These are phyloP conservation scores for Ceratocystis cacaofunesta DNA, from an alignment of 2,329 filamentous ascomycete species.

Conservation along the genomic window DNA sequence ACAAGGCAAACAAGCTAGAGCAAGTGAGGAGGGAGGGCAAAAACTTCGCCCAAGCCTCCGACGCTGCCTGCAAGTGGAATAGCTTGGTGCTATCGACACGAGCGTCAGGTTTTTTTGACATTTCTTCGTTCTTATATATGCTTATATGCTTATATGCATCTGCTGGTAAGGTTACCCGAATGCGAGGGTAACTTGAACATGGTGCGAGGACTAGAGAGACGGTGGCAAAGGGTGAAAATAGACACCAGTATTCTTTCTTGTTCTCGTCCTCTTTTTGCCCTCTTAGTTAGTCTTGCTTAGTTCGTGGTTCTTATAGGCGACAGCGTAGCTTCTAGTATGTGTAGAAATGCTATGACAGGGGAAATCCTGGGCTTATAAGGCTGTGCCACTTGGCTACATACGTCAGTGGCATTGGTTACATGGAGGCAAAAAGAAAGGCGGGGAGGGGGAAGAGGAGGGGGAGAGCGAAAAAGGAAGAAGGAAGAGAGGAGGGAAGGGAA, in stretches of 20 bases:
- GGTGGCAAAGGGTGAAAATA: too few species aligned
- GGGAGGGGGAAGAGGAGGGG: neutral
- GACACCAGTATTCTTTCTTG: too few species aligned
- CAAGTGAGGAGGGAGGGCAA: neutral
- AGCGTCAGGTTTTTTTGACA: neutral
- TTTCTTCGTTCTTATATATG: neutral
- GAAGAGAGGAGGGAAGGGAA: neutral
- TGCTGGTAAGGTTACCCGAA: neutral
- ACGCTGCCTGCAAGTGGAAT: neutral
- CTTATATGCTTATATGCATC: neutral
- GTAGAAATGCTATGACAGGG: neutral
- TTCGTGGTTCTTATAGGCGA: neutral
- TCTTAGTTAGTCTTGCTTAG: neutral
- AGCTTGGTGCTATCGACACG: neutral
- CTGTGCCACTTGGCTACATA: conserved; percentile 1
- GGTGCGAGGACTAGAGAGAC: too few species aligned
- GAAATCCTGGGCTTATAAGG: neutral
- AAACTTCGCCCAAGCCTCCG: neutral
- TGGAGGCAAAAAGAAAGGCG: neutral
- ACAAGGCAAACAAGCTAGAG: neutral
- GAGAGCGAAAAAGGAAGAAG: neutral
- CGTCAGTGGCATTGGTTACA: conserved; percentile 1
- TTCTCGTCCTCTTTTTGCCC: too few species aligned
- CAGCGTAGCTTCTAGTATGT: neutral
- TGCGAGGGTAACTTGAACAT: too few species aligned